Conservation (phyloP, 352 stramenopile genomes). For the Globisporangium heterothallicum region DNA sequence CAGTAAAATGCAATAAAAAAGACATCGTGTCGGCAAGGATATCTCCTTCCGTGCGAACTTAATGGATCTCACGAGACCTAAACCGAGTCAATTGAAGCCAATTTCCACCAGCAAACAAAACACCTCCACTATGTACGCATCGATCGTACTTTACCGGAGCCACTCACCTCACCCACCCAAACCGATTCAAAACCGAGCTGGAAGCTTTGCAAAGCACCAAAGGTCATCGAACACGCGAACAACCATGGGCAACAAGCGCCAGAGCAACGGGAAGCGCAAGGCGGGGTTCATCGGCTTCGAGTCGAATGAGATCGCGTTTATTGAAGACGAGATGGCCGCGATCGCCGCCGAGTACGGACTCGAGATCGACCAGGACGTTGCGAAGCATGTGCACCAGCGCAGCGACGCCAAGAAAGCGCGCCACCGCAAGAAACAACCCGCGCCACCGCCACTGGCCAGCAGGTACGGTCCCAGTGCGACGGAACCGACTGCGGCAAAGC, state of each 20-base stretch:
- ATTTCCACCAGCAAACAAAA: too few relatives aligned
- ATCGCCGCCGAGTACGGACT: slow-evolving; percentile 77
- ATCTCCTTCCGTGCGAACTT: too few relatives aligned
- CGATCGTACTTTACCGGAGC: not conserved
- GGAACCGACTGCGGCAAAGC: not conserved
- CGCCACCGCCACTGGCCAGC: slow-evolving; percentile 14
- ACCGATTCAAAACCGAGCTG: too few relatives aligned
- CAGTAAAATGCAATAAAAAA: too few relatives aligned
- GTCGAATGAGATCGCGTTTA: slow-evolving; percentile 72
- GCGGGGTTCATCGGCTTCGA: slow-evolving; percentile 70
- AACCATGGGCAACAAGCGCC: slow-evolving; percentile 12
- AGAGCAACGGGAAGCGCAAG: slow-evolving; percentile 61
- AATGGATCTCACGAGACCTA: too few relatives aligned
- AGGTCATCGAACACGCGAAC: not conserved
- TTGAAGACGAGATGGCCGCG: slow-evolving; percentile 81
- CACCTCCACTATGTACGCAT: not conserved
- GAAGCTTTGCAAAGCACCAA: not conserved
- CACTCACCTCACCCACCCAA: not conserved
- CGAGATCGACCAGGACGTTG: slow-evolving; percentile 61
- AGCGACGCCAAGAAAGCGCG: slow-evolving; percentile 43
- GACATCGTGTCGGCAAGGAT: too few relatives aligned
- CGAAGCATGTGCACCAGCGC: slow-evolving; percentile 46
- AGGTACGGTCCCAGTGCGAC: slow-evolving; percentile 4
- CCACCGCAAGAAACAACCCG: slow-evolving; percentile 29
- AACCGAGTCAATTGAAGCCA: too few relatives aligned